These are phyloP conservation scores for Chenopodium quinoa DNA, from an alignment of 148 eudicot species.

Conservation along the genomic window DNA sequence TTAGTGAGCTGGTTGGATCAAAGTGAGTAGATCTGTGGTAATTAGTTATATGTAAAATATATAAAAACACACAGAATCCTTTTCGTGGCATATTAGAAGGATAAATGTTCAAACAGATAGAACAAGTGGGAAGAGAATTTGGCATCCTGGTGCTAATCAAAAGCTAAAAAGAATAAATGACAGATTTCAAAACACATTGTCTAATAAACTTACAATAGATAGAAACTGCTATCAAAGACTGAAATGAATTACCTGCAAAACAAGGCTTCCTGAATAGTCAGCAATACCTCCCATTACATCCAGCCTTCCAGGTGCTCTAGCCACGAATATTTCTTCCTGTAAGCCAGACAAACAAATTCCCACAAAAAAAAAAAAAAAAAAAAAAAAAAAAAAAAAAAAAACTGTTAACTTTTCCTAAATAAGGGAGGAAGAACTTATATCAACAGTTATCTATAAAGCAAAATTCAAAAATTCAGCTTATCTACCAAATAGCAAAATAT, in stretches of 20 bases:
- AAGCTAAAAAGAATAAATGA: neutral
- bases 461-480: neutral
- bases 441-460: neutral
- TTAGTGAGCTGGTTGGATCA: neutral
- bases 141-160: neutral
- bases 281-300: slow-evolving; percentile 99
- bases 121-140: neutral
- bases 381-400: neutral
- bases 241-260: slow-evolving; percentile 66
- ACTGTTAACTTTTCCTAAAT: neutral
- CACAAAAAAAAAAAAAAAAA: neutral
- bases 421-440: neutral
- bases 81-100: neutral
- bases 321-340: slow-evolving; percentile 88
- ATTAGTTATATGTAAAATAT: neutral
- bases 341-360: slow-evolving; percentile 15
- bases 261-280: slow-evolving; percentile 98
- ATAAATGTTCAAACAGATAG: neutral
- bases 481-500: neutral
- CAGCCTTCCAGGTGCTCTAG: slow-evolving; percentile 99
- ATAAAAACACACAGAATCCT: no score
- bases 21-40: neutral
- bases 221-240: neutral
- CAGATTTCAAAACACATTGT: neutral
- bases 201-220: neutral